phyloP scores from a whole-genome alignment of 129 eudicot species.

The Deinandra increscens region DNA sequence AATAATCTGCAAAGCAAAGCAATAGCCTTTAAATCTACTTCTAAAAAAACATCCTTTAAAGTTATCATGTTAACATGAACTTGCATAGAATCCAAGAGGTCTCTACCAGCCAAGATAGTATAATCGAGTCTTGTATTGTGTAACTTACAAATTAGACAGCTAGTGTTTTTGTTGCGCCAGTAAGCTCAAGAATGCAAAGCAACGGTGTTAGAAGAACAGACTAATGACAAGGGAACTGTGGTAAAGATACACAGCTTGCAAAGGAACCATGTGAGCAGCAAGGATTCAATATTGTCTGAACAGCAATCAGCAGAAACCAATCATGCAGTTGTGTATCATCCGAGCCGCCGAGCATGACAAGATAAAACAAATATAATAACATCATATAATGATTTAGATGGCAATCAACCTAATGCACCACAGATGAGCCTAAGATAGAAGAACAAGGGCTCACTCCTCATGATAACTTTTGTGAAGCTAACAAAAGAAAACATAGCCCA shows the following conservation, averaged over 20 bases:
- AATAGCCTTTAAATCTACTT: background rate
- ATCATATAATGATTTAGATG: background rate
- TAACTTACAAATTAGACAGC: background rate
- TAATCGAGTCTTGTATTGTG: background rate
- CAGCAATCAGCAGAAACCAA: background rate
- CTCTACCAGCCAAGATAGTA: background rate
- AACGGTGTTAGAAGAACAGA: background rate
- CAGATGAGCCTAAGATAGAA: background rate
- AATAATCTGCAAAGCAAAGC: background rate
- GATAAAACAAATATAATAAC: background rate
- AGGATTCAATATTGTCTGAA: background rate
- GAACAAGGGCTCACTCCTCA: background rate
- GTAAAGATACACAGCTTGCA: background rate
- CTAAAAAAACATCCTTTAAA: no score
- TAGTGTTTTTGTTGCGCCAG: background rate
- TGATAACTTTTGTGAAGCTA: background rate
- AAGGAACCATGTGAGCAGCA: background rate
- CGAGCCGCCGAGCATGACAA: background rate
- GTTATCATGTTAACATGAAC: background rate
- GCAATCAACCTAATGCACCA: no score
- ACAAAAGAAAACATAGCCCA: background rate
- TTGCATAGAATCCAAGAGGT: background rate
- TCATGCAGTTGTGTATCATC: background rate
- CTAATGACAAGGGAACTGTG: background rate
- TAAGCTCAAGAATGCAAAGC: background rate